phyloP scores from a whole-genome alignment of 768 basidiomycete species.

The Agaricus blazei region DNA sequence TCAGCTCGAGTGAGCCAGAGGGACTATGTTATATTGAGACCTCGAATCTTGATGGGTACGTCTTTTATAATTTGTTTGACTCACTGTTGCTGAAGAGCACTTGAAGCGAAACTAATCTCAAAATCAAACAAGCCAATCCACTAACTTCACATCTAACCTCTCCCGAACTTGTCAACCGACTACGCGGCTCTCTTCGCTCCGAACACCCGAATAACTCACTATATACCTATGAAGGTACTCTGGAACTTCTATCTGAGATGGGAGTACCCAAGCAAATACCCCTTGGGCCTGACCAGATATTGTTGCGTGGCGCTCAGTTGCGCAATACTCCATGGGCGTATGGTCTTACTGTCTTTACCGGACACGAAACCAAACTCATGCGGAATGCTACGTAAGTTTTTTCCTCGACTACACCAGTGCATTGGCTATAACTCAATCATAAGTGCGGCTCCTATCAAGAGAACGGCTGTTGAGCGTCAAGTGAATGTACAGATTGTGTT shows the following conservation, averaged over 20 bases:
- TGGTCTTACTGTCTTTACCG: slow-evolving; percentile 89
- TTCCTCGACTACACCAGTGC: neutral
- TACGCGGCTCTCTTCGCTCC: slow-evolving; percentile 83
- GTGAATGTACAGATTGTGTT: slow-evolving; percentile 97
- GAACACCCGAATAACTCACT: slow-evolving; percentile 98
- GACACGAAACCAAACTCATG: slow-evolving; percentile 98
- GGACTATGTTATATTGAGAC: slow-evolving; percentile 98
- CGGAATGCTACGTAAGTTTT: slow-evolving; percentile 90
- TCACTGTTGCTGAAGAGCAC: slow-evolving; percentile 1
- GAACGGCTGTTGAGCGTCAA: slow-evolving; percentile 92
- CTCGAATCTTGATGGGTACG: slow-evolving; percentile 92
- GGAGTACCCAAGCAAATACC: slow-evolving; percentile 78
- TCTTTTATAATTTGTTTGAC: neutral
- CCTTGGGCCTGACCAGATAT: slow-evolving; percentile 89
- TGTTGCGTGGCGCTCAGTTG: slow-evolving; percentile 91
- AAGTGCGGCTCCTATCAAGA: slow-evolving; percentile 94
- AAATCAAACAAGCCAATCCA: slow-evolving; percentile 94
- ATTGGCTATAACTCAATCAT: neutral
- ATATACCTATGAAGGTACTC: slow-evolving; percentile 89
- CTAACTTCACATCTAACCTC: slow-evolving; percentile 76
- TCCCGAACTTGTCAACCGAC: slow-evolving; percentile 63
- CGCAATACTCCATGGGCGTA: slow-evolving; percentile 97
- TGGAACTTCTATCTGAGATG: slow-evolving; percentile 55
- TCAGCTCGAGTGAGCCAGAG: slow-evolving; percentile 93
- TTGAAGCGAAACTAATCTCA: slow-evolving; percentile 92